Conservation (phyloP, 176 grass and related monocot species). For the Juncus effusus region DNA sequence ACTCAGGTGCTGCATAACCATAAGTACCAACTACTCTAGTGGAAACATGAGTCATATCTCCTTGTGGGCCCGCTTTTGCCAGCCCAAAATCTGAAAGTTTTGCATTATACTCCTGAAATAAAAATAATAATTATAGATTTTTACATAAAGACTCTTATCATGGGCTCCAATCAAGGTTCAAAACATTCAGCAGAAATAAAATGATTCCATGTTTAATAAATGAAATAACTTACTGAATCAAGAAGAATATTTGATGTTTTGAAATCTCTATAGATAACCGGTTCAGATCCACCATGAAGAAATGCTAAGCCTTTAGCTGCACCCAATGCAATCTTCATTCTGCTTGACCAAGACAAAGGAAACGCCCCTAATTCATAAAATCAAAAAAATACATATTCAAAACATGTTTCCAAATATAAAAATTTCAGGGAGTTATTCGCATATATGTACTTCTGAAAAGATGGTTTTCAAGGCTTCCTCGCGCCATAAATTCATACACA, state of each 20-base stretch:
- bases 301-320: slow-evolving; percentile 85
- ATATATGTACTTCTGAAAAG: slow-evolving; percentile 82
- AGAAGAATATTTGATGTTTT: slow-evolving; percentile 96
- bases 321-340: slow-evolving; percentile 84
- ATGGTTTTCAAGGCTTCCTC: slow-evolving; percentile 99
- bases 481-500: slow-evolving; percentile 97
- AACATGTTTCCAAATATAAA: no score
- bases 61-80: slow-evolving; percentile 82
- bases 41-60: slow-evolving; percentile 88
- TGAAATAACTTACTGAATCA: slow-evolving; percentile 43
- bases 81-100: slow-evolving; percentile 91
- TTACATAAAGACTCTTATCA: slow-evolving; percentile 10
- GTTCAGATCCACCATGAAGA: slow-evolving; percentile 74
- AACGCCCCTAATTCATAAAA: slow-evolving; percentile 62
- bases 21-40: slow-evolving; percentile 85
- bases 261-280: slow-evolving; percentile 95
- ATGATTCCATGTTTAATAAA: neutral
- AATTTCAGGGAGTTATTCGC: no score
- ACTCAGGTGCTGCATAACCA: slow-evolving; percentile 87
- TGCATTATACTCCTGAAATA: slow-evolving; percentile 70
- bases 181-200: neutral
- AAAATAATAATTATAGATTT: slow-evolving; percentile 19
- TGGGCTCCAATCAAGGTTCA: neutral
- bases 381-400: neutral
- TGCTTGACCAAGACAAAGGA: slow-evolving; percentile 84